These are phyloP conservation scores for Aegilops bicornis DNA, from an alignment of 176 grass and related monocot species.

Conservation along the genomic window DNA sequence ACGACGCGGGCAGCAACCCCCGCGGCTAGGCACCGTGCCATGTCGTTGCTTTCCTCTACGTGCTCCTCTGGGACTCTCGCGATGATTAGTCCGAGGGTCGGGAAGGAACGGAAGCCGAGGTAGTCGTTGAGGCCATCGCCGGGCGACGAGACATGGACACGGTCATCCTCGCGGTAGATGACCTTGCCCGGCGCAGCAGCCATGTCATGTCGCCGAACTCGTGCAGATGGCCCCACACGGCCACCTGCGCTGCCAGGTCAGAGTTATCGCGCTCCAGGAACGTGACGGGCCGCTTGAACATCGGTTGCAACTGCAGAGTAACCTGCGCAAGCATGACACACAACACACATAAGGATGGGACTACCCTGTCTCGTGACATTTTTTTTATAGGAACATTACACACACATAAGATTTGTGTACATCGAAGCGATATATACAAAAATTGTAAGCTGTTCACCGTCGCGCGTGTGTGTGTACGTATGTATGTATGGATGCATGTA, in stretches of 20 bases:
- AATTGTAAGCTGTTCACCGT: too few species aligned
- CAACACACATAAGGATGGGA: too few species aligned
- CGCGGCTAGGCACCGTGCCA: slow-evolving; percentile 1
- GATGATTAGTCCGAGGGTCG: background rate
- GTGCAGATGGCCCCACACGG: slow-evolving; percentile 1
- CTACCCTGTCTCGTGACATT: too few species aligned
- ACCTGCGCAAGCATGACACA: background rate
- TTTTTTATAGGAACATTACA: too few species aligned
- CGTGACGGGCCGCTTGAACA: slow-evolving; percentile 22
- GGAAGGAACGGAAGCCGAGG: background rate
- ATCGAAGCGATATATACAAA: too few species aligned
- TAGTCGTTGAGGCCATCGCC: slow-evolving; percentile 14
- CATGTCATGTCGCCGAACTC: background rate
- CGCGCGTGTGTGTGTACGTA: too few species aligned
- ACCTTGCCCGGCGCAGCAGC: background rate
- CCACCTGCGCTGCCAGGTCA: background rate
- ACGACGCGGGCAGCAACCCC: background rate
- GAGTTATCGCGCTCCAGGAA: background rate
- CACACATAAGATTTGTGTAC: too few species aligned
- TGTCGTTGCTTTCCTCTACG: background rate
- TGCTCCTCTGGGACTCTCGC: background rate
- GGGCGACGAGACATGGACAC: background rate
- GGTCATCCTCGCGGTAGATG: slow-evolving; percentile 1
- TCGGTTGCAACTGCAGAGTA: background rate
- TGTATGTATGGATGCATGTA: too few species aligned